A percentile compares a stretch with the other conserved stretches of the same genome.
phyloP scores from a whole-genome alignment of 306 rosid species.

The Vachellia pachyceras region DNA sequence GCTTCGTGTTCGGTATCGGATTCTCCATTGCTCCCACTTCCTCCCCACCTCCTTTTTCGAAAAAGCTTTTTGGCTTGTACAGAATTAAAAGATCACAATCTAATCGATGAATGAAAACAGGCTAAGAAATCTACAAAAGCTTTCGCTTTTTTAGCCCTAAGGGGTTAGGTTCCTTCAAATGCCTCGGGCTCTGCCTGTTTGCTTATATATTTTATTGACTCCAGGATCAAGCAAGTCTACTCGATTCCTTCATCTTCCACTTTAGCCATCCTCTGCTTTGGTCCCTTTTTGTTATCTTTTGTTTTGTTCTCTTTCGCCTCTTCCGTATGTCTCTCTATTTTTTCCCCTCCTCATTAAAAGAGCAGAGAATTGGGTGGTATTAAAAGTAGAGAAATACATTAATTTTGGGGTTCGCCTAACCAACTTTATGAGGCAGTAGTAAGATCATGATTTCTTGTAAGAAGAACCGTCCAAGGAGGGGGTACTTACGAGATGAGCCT shows the following conservation, averaged over 20 bases:
- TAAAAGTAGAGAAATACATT: constrained; percentile 71
- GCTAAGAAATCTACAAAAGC: constrained; percentile 41
- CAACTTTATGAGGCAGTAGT: constrained; percentile 58
- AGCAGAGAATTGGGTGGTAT: constrained; percentile 35
- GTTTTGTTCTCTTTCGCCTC: constrained; percentile 36
- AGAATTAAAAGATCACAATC: constrained; percentile 39
- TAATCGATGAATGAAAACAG: constrained; percentile 41
- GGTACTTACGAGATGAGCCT: constrained; percentile 47
- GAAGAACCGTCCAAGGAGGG: constrained; percentile 66
- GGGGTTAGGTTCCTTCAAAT: constrained; percentile 47
- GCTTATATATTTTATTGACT: constrained; percentile 33
- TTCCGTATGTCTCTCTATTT: not conserved
- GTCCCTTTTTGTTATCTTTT: constrained; percentile 32
- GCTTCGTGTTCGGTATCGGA: constrained; percentile 51
- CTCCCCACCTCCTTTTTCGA: not conserved
- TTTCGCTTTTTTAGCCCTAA: constrained; percentile 39
- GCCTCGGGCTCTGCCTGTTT: constrained; percentile 63
- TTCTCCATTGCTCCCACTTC: constrained; percentile 46
- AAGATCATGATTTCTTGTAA: constrained; percentile 79
- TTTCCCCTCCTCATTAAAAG: not conserved
- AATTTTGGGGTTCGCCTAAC: constrained; percentile 34
- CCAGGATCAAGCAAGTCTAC: constrained; percentile 62
- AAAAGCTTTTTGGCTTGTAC: constrained; percentile 47
- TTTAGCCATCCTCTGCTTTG: constrained; percentile 33
- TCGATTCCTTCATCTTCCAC: constrained; percentile 54